phyloP scores from a whole-genome alignment of 208 protist genomes.

The Phytomonas francai region DNA sequence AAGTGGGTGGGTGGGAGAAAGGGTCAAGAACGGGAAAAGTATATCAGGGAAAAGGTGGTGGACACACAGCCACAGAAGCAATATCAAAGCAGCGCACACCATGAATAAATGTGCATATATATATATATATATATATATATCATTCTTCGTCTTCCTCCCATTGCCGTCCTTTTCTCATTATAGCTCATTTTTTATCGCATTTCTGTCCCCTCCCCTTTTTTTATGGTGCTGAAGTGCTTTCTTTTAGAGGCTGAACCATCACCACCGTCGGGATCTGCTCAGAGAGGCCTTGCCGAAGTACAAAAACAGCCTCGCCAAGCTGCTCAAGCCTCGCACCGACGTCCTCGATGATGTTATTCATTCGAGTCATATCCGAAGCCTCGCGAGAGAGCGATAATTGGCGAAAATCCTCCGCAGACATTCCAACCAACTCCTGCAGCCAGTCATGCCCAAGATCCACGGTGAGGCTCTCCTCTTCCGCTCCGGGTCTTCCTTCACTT shows the following conservation, averaged over 20 bases:
- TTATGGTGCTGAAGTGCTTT: too few relatives aligned
- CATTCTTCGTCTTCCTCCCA: background rate
- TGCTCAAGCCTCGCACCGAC: slow-evolving; percentile 41
- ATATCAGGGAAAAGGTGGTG: background rate
- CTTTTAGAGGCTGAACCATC: slow-evolving; percentile 10
- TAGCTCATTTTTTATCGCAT: too few relatives aligned
- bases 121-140: background rate
- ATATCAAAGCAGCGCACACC: background rate
- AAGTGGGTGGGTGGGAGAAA: background rate
- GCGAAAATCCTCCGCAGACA: slow-evolving; percentile 37
- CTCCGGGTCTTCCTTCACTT: background rate
- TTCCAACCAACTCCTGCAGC: slow-evolving; percentile 44
- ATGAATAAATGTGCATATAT: too few relatives aligned
- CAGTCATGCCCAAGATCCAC: slow-evolving; percentile 65
- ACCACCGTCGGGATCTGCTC: slow-evolving; percentile 45
- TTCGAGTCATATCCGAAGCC: slow-evolving; percentile 21
- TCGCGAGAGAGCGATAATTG: slow-evolving; percentile 23
- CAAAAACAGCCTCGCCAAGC: slow-evolving; percentile 33
- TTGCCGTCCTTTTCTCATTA: background rate
- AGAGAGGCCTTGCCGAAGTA: slow-evolving; percentile 22
- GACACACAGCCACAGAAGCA: background rate
- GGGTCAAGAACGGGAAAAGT: background rate
- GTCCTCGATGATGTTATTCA: slow-evolving; percentile 29
- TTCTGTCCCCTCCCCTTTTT: too few relatives aligned
- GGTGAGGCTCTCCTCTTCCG: slow-evolving; percentile 18